Evolutionary conservation across 1,139 yeast genomes (phyloP), one percentile per base, ranked within the genome.

Genomic region (Wickerhamiella pararugosa): DNA sequence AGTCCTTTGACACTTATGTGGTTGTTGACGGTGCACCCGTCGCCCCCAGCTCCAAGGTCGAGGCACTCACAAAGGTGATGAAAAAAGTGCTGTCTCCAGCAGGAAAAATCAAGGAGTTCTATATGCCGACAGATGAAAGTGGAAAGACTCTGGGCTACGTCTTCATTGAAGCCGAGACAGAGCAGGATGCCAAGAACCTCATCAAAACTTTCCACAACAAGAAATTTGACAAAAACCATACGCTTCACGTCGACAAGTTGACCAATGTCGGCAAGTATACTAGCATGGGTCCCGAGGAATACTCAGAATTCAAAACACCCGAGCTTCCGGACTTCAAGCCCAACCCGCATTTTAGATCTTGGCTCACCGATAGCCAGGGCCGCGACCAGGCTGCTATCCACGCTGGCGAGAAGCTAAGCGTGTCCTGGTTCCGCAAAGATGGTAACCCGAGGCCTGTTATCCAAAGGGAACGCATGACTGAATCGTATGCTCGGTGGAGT

Each of bases 11-110:
- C 56, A 75, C 74, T 56, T 87, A 76, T 58, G 76, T 90, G 46
- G 83, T 90, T 28, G 80, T 86, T 42, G 97, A 86, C 60, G 98
- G 98, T 39, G 90, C 94, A 5, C 99, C 99, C 51, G 69, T 84
- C 50, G 94, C 94, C 25, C 95, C 96, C 44, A 94, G 80, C 58
- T 63, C 84, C 44, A 92, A 92, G 64, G 83, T 78, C 36, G 82
- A 86, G 39, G 77, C 82, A 43, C 73, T 92, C 58, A 73, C 78
- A 54, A 87, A 83, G 60, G 97, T 92, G 42, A 71, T 92, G 56
- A 75, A 73, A 55, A 90, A 87, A 66, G 70, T 83, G 46, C 79
- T 90, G 58, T 66, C 75, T 46, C 70, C 75, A 48, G 90, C 81
- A 35, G 86, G 86, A 43, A 73, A 75, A 43, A 73, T 78, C 46